Base-by-base conservation (phyloP, 2,329 filamentous ascomycete genomes). In the Sclerotinia subarctica region DNA sequence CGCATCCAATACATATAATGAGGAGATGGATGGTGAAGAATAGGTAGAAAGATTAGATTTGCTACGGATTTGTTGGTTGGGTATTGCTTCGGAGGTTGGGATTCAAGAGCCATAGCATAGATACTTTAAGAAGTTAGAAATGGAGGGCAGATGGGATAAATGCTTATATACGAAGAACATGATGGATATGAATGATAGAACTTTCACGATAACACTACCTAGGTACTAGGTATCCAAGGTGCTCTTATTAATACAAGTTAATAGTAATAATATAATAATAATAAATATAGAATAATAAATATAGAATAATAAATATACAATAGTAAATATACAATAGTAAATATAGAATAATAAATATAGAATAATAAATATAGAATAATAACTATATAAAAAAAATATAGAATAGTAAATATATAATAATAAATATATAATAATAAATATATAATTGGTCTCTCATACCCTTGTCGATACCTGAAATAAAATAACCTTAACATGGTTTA, bases 1-100 rank as follows among this genome's bases (percentile, higher is more conserved):
- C n/a, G 26, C 59, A 4, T 51, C 42, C 42, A 38, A 11, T 26
- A 38, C 29, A 32, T 11, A n/a, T 38, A 29, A 47, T 11, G 29
- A 49, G n/a, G 64, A 24, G 10, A 38, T 46, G 29, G 52, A 65
- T 26, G 19, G 8, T 17, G 42, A 66, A n/a, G 64, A 49, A 59
- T 49, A 13, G 53, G 38, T 38, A 21, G 19, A 29, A 29, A 26
- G 7, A 52, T 32, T 19, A 52, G 8, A 42, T 60, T 56, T 60
- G 44, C 13, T 47, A 60, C n/a, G 32, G 17, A 54, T 1, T 54
- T 19, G 7, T 29, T 53, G 38, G 56, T 21, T 26, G 57, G 57
- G 17, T 21, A 42, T 52, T 11, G 15, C 7, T 46, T 32, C 19
- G 46, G 60, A 24, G 60, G 52, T 64, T 49, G 46, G 29, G n/a